These are phyloP conservation scores for Abrus pulchellus DNA, from an alignment of 306 rosid genomes.

Conservation along the genomic window DNA sequence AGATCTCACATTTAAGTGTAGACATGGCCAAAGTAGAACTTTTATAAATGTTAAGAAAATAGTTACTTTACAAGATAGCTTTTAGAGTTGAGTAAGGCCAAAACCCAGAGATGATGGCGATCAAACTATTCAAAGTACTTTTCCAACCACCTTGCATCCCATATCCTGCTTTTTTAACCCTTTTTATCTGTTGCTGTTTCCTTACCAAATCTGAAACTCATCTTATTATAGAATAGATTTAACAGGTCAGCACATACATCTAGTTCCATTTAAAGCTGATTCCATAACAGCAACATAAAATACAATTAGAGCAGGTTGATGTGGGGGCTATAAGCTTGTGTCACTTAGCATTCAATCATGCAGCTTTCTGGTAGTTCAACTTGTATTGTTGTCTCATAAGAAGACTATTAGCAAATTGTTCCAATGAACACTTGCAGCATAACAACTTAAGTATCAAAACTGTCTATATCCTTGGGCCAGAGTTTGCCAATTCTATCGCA, in stretches of 20 bases:
- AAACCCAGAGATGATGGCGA: background rate
- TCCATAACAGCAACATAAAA: background rate
- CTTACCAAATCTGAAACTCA: background rate
- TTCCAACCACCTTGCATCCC: background rate
- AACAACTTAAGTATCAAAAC: background rate
- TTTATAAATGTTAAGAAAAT: no score
- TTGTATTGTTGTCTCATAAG: background rate
- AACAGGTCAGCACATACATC: conserved; percentile 16
- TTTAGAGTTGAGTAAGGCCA: no score
- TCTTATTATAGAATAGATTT: background rate
- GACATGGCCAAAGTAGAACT: no score
- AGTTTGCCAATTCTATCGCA: background rate
- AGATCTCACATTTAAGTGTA: no score
- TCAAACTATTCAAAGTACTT: background rate
- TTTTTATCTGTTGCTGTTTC: background rate
- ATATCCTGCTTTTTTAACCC: background rate
- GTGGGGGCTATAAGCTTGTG: background rate
- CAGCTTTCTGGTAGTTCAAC: background rate
- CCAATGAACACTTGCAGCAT: background rate
- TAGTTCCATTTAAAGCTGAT: conserved; percentile 5
- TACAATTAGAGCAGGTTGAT: background rate
- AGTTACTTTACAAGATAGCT: no score
- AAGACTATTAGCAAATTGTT: background rate
- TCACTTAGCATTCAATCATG: background rate
- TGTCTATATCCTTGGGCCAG: conserved; percentile 4